Conservation (phyloP, 805 yeast species). For the Yarrowia divulgata region DNA sequence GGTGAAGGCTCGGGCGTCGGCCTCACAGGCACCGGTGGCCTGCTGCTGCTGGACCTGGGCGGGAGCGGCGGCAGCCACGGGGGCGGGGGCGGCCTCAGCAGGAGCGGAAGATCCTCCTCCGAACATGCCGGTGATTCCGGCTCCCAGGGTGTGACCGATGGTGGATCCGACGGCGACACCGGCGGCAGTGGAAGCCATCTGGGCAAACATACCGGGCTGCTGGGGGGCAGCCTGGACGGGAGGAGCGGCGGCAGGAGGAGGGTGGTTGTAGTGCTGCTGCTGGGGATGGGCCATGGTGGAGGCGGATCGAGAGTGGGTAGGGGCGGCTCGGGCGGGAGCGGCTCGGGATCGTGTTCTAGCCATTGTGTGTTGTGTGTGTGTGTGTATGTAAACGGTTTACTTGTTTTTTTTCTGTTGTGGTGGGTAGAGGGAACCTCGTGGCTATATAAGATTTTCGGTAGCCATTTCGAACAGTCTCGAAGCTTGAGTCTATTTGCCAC, state of each 20-base stretch:
- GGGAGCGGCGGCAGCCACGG: conserved; percentile 48
- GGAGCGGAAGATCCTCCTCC: conserved; percentile 71
- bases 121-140: conserved; percentile 88
- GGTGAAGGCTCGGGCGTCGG: conserved; percentile 93
- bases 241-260: conserved; percentile 57
- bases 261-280: conserved; percentile 58
- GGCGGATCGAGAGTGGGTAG: conserved; percentile 68
- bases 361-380: conserved; percentile 38
- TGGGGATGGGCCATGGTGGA: conserved; percentile 59
- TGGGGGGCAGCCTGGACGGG: conserved; percentile 55
- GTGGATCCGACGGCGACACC: conserved; percentile 99
- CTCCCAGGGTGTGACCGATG: conserved; percentile 95
- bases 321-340: conserved; percentile 51
- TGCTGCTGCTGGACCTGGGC: conserved; percentile 52
- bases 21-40: conserved; percentile 71
- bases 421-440: conserved; percentile 6
- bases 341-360: conserved; percentile 55
- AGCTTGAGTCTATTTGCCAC: conserved; percentile 39
- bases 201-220: conserved; percentile 87
- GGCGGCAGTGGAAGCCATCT: conserved; percentile 99
- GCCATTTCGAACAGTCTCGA: conserved; percentile 33
- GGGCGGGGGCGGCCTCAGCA: conserved; percentile 55
- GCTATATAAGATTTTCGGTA: conserved; percentile 38
- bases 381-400: not conserved
- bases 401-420: conserved; percentile 3